Percentiles rank a stretch among this genome's conserved stretches.
Evolutionary conservation across 2,329 filamentous ascomycete genomes (phyloP).

Genomic region (Dryadomyces sulphureus): DNA sequence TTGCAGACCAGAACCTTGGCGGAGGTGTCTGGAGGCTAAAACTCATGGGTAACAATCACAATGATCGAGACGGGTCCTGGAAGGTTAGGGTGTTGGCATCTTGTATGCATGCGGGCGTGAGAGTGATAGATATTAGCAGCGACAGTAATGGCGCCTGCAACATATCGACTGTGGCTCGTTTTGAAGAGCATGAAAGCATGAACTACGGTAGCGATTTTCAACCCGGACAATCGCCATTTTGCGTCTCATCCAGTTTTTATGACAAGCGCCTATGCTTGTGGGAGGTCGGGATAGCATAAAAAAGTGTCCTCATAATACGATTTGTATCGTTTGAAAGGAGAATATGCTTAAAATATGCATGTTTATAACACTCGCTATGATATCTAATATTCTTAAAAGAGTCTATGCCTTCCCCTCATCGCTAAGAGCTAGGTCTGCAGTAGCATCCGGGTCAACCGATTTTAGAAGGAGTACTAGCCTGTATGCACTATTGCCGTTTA

Average conservation of each 20-base stretch:
- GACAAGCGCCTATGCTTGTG: slow-evolving; percentile 57
- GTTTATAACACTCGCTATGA: too few species aligned
- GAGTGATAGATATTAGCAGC: slow-evolving; percentile 39
- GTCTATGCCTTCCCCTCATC: slow-evolving; percentile 12
- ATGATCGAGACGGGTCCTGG: slow-evolving; percentile 14
- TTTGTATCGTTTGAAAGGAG: too few species aligned
- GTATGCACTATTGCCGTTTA: slow-evolving; percentile 93
- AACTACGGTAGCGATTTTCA: slow-evolving; percentile 76
- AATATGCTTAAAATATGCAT: too few species aligned
- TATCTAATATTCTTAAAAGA: neutral
- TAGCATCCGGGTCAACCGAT: slow-evolving; percentile 25
- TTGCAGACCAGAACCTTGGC: slow-evolving; percentile 54
- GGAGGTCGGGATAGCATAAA: slow-evolving; percentile 18
- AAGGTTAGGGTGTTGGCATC: slow-evolving; percentile 53
- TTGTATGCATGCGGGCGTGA: slow-evolving; percentile 82
- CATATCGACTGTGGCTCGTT: slow-evolving; percentile 52
- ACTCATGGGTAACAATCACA: slow-evolving; percentile 25
- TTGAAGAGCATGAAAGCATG: slow-evolving; percentile 85
- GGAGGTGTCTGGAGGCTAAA: slow-evolving; percentile 80
- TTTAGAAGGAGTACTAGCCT: slow-evolving; percentile 72
- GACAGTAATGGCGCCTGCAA: slow-evolving; percentile 30
- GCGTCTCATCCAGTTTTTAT: slow-evolving; percentile 65
- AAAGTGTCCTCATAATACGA: too few species aligned
- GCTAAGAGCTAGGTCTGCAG: slow-evolving; percentile 20
- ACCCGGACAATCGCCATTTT: slow-evolving; percentile 24